Conservation (phyloP, 768 basidiomycete species). For the Gloeophyllum trabeum region DNA sequence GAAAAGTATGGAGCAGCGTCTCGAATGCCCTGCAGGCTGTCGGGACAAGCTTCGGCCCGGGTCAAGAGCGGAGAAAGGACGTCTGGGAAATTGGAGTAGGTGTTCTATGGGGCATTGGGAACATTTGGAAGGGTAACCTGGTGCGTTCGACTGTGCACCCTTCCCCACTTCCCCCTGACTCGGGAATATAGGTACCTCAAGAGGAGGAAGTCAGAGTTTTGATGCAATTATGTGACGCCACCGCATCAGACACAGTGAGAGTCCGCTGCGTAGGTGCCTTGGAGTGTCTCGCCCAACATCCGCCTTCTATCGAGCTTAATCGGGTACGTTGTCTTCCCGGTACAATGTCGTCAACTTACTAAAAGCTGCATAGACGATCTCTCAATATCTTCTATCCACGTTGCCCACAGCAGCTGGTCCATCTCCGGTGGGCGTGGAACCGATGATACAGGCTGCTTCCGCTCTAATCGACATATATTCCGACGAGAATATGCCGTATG, state of each 20-base stretch:
- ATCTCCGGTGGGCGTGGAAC: slow-evolving; percentile 44
- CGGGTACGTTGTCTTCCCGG: slow-evolving; percentile 24
- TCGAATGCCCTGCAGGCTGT: slow-evolving; percentile 53
- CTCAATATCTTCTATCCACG: slow-evolving; percentile 54
- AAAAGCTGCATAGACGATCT: slow-evolving; percentile 36
- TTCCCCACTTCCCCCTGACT: background rate
- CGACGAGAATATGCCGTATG: slow-evolving; percentile 73
- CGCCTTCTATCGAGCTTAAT: slow-evolving; percentile 54
- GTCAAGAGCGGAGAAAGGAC: slow-evolving; percentile 59
- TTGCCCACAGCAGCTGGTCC: slow-evolving; percentile 32
- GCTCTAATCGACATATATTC: slow-evolving; percentile 90
- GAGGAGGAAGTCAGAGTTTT: slow-evolving; percentile 53
- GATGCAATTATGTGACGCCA: slow-evolving; percentile 51
- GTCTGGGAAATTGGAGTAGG: slow-evolving; percentile 76
- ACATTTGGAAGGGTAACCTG: slow-evolving; percentile 57
- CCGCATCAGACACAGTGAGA: slow-evolving; percentile 40
- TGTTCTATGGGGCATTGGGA: slow-evolving; percentile 82
- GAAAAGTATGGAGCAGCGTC: slow-evolving; percentile 48
- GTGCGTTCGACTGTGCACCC: slow-evolving; percentile 26
- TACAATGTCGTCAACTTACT: background rate
- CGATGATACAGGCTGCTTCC: slow-evolving; percentile 67
- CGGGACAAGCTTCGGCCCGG: slow-evolving; percentile 45
- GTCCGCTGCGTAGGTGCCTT: slow-evolving; percentile 82
- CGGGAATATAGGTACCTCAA: slow-evolving; percentile 35
- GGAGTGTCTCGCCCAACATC: slow-evolving; percentile 70